phyloP scores from a whole-genome alignment of 2,329 filamentous ascomycete species.

The Cucurbitaria berberidis region DNA sequence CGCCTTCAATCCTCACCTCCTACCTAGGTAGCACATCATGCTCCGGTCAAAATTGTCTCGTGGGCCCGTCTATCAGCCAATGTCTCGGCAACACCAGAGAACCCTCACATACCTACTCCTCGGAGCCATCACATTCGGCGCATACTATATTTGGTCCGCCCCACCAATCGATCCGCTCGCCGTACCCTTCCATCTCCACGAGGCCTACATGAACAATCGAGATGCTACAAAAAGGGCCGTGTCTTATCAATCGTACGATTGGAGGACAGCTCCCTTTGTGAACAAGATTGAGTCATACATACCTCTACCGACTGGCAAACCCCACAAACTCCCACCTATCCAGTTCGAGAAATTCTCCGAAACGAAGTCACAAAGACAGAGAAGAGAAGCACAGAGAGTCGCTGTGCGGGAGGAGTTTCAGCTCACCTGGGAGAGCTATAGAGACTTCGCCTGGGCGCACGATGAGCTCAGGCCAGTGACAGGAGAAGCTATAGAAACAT shows the following conservation, averaged over 20 bases:
- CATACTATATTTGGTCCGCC: slow-evolving; percentile 36
- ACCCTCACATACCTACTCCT: slow-evolving; percentile 34
- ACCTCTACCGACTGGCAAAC: slow-evolving; percentile 46
- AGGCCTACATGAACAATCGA: slow-evolving; percentile 42
- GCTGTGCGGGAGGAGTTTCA: slow-evolving; percentile 52
- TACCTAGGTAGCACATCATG: slow-evolving; percentile 33
- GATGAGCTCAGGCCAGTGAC: slow-evolving; percentile 55
- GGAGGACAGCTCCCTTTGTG: slow-evolving; percentile 51
- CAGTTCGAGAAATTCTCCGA: slow-evolving; percentile 51
- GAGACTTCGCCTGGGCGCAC: slow-evolving; percentile 52
- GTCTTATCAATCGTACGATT: slow-evolving; percentile 44
- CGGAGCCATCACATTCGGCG: slow-evolving; percentile 29
- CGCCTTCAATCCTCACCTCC: neutral
- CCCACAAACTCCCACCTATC: slow-evolving; percentile 48
- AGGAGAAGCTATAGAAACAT: slow-evolving; percentile 48
- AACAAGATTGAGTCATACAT: slow-evolving; percentile 47
- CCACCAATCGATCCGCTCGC: slow-evolving; percentile 37
- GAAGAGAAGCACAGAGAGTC: slow-evolving; percentile 41
- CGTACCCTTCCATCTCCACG: slow-evolving; percentile 37
- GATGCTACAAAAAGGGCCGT: slow-evolving; percentile 19
- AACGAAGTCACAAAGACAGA: slow-evolving; percentile 26
- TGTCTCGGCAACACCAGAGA: slow-evolving; percentile 40
- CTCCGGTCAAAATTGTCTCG: slow-evolving; percentile 39
- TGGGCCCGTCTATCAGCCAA: slow-evolving; percentile 26
- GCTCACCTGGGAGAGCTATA: slow-evolving; percentile 54